Base-by-base conservation (phyloP, 2,329 filamentous ascomycete species). In the Hypoxylon sp. region DNA sequence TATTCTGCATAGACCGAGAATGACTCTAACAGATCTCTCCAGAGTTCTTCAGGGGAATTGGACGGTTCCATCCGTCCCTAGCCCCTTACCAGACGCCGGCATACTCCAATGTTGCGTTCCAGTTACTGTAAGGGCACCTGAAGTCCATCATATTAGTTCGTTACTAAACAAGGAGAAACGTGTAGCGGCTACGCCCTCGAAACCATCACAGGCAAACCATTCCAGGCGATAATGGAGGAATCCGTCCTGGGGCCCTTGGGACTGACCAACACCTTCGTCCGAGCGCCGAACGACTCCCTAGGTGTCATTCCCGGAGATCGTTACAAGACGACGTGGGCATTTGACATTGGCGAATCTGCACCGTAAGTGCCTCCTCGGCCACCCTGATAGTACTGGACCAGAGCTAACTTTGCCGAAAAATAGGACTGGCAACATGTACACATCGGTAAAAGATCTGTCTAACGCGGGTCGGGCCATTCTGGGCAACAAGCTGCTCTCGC, bases 191-290 rank as follows among this genome's bases (percentile, higher is more conserved):
- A 75, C 69, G 21, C 67, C 73, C 31, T 78, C 74, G 64, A 72
- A 67, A 63, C 64, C 3, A 75, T 81, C 5, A 75, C 74, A 0
- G 71, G 73, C 2, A 70, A 74, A 37, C 60, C 67, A 0, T 79
- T 74, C 33, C 60, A 69, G 13, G 63, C 72, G 0, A 60, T 77
- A 0, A 55, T 81, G 2, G 50, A 74, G 13, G 62, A 74, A 2
- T 67, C 71, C 2, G 50, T 81, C 7, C 67, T 78, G 20, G 63
- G 72, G 21, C 75, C 77, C 2, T 68, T 81, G 6, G 70, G 70
- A 1, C 62, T 82, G 17, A 76, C 72, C 9, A 64, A 67, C 13
- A 77, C 76, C 1, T 75, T 67, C 58, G 67, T 68, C 54, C 70
- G 49, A 37, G 67, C 67, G 20, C 71, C 71, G 4, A 58, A 63